Evolutionary conservation across 1,284 basidiomycete species (phyloP), one percentile per base, ranked within the genome.

Genomic region (Ustilago esculenta): DNA sequence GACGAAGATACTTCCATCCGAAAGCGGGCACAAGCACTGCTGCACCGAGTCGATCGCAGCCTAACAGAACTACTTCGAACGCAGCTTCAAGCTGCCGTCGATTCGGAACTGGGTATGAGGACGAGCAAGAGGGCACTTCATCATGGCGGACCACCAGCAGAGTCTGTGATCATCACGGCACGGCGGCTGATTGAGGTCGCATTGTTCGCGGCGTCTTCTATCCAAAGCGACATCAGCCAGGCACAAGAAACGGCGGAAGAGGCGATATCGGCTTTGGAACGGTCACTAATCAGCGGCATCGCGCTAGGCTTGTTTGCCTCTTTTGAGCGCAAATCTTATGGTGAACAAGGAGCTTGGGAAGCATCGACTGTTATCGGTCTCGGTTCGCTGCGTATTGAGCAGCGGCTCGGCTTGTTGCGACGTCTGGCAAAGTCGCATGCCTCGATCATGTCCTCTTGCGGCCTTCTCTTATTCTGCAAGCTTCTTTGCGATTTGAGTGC

Each of bases 1-100:
- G 61, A 71, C 27, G 24, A 36, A 2, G 68, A 71, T 23, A 15
- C 53, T 0, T 57, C 53, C 14, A 47, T 66, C 4, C 61, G 68
- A 15, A 49, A 27, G 12, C 33, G 47, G n/a, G 48, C 52, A 9
- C 32, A 57, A 18, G 29, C 32, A n/a, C 14, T 71, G 35, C 54
- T 71, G 11, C 44, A 66, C 10, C 23, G 24, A 14, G 52, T 66
- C 23, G 68, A 71, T 9, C 8, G 34, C 2, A 34, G 33, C 10
- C 41, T 71, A 0, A 42, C 50, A 10, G 23, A 9, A 2, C 53
- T 71, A 10, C 36, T 64, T 17, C 60, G 53, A 14, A 35, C 35
- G 12, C 60, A 64, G 41, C 53, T 64, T 5, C 60, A 56, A 23
- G 17, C 37, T n/a, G 40, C 43, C 34, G 43, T 63, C 11, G 47